These are phyloP conservation scores for Paecilomyces niveus DNA, from an alignment of 2,329 filamentous ascomycete species.

Conservation along the genomic window DNA sequence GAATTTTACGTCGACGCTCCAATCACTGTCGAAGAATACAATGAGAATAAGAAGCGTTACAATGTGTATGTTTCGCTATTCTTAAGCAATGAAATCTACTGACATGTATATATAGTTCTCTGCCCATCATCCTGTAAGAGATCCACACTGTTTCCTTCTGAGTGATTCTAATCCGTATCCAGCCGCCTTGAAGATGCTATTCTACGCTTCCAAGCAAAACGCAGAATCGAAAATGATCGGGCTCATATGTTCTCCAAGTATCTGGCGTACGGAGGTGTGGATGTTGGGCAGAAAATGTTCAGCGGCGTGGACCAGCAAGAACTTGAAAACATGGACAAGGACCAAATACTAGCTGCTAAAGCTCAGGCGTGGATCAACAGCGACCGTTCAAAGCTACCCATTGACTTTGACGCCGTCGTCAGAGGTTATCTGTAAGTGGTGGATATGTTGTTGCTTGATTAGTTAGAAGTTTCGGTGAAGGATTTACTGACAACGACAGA, in stretches of 20 bases:
- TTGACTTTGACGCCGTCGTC: conserved; percentile 74
- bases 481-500: conserved; percentile 24
- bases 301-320: conserved; percentile 56
- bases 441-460: not conserved
- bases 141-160: not conserved
- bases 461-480: not conserved
- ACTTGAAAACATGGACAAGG: conserved; percentile 54
- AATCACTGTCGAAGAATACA: conserved; percentile 61
- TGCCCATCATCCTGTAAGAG: conserved; percentile 53
- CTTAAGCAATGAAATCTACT: conserved; percentile 6
- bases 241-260: conserved; percentile 68
- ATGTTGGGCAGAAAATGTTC: conserved; percentile 56
- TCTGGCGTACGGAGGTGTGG: conserved; percentile 74
- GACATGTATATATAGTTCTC: conserved; percentile 30
- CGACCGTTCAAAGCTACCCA: conserved; percentile 60
- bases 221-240: conserved; percentile 62
- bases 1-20: conserved; percentile 76
- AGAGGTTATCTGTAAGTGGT: conserved; percentile 67
- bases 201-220: conserved; percentile 68
- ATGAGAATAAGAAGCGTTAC: conserved; percentile 64
- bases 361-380: conserved; percentile 41
- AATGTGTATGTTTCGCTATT: conserved; percentile 42
- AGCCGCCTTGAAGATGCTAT: conserved; percentile 82
- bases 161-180: conserved; percentile 9
- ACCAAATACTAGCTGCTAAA: conserved; percentile 57